Percentiles rank a stretch among this genome's conserved stretches.
Conservation (phyloP, 306 rosid genomes). For the Astragalus membranaceus region DNA sequence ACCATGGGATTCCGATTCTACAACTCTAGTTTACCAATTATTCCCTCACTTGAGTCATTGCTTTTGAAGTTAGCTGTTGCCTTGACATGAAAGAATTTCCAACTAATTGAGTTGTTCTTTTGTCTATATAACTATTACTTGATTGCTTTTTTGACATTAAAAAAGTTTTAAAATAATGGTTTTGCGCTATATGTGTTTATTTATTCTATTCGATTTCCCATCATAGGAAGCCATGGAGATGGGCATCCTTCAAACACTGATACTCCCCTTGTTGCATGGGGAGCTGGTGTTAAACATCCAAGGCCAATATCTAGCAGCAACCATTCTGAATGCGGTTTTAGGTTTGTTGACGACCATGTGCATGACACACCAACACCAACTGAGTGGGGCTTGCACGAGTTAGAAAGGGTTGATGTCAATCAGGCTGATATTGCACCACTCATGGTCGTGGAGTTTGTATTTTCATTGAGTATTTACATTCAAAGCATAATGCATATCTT, state of each 20-base stretch:
- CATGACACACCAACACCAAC: constrained; percentile 74
- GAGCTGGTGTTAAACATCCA: constrained; percentile 82
- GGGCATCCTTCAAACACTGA: constrained; percentile 94
- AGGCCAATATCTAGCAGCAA: constrained; percentile 59
- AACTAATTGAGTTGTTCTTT: background rate
- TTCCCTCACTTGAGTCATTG: background rate
- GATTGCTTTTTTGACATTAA: constrained; percentile 4
- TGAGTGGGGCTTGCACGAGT: constrained; percentile 76
- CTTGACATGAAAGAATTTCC: constrained; percentile 11
- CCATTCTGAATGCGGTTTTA: constrained; percentile 62
- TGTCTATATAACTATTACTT: background rate
- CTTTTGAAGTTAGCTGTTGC: background rate
- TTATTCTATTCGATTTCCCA: constrained; percentile 1
- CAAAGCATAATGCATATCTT: constrained; percentile 2
- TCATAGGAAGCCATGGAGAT: constrained; percentile 87
- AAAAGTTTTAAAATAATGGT: constrained; percentile 4
- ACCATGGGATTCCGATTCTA: background rate
- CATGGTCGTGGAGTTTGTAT: constrained; percentile 44
- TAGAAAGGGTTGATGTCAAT: constrained; percentile 91
- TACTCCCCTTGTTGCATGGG: constrained; percentile 95
- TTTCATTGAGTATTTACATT: background rate
- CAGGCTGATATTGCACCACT: constrained; percentile 94
- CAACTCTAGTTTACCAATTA: background rate
- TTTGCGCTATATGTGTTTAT: background rate
- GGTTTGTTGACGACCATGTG: constrained; percentile 73